Conservation (phyloP, 2,329 filamentous ascomycete species). For the Alternaria consortialis region DNA sequence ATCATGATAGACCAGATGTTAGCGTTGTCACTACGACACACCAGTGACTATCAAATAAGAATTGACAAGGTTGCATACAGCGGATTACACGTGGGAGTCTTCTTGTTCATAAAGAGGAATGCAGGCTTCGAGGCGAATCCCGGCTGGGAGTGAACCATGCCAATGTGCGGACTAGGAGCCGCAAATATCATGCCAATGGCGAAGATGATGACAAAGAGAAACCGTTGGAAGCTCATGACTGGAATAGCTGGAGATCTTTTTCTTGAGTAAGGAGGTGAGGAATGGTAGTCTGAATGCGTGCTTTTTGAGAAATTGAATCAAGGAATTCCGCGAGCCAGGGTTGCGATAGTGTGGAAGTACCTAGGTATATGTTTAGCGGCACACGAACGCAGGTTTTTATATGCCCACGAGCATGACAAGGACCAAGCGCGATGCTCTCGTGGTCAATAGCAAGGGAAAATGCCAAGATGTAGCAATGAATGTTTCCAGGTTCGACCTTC, state of each 20-base stretch:
- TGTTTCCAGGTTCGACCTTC: background rate
- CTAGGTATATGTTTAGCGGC: background rate
- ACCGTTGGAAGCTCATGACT: background rate
- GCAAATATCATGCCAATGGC: background rate
- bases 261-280: background rate
- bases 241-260: background rate
- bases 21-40: background rate
- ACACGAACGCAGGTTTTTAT: background rate
- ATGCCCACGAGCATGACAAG: background rate
- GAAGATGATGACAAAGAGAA: background rate
- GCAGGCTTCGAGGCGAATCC: conserved; percentile 19
- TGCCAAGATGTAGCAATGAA: background rate
- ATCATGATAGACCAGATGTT: conserved; percentile 19
- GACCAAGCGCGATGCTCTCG: background rate
- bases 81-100: conserved; percentile 16
- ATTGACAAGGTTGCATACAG: conserved; percentile 5
- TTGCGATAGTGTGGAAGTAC: background rate
- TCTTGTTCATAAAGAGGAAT: conserved; percentile 23
- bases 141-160: conserved; percentile 26
- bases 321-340: too few relatives aligned
- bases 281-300: background rate
- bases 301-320: background rate
- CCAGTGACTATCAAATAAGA: background rate
- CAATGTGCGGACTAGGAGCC: conserved; percentile 23
- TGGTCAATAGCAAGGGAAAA: background rate